Conservation (phyloP, 2,329 filamentous ascomycete genomes). For the Xylariaceae sp. region DNA sequence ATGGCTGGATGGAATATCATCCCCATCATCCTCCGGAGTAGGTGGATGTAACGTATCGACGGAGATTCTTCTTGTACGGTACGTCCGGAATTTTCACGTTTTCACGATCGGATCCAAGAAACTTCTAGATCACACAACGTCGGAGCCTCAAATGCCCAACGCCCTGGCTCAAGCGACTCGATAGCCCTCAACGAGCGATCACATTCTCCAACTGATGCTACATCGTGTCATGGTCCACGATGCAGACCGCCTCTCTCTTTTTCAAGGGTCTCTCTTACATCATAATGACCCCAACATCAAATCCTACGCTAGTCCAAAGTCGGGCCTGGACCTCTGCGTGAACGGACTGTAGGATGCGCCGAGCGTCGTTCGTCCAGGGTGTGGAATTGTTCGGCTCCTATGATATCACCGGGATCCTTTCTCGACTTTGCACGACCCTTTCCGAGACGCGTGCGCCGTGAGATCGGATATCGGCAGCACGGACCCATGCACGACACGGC, state of each 20-base stretch:
- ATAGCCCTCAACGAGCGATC: constrained; percentile 45
- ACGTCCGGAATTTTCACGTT: constrained; percentile 36
- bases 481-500: background rate
- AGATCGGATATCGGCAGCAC: background rate
- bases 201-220: constrained; percentile 48
- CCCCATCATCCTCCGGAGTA: background rate
- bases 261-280: too few relatives aligned
- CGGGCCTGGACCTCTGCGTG: too few relatives aligned
- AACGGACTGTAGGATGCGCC: too few relatives aligned
- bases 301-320: too few relatives aligned
- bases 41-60: background rate
- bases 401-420: too few relatives aligned
- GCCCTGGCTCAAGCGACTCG: constrained; percentile 29
- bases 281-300: too few relatives aligned
- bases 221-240: constrained; percentile 28
- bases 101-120: constrained; percentile 40
- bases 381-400: too few relatives aligned
- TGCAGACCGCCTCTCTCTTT: too few relatives aligned
- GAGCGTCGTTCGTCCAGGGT: too few relatives aligned
- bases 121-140: constrained; percentile 36
- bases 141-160: constrained; percentile 44
- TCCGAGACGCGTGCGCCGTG: too few relatives aligned
- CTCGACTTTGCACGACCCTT: too few relatives aligned
- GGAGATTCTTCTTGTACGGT: background rate
- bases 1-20: background rate